These are phyloP conservation scores for Pleoardoris graminearum DNA, from an alignment of 2,329 filamentous ascomycete species.

Conservation along the genomic window DNA sequence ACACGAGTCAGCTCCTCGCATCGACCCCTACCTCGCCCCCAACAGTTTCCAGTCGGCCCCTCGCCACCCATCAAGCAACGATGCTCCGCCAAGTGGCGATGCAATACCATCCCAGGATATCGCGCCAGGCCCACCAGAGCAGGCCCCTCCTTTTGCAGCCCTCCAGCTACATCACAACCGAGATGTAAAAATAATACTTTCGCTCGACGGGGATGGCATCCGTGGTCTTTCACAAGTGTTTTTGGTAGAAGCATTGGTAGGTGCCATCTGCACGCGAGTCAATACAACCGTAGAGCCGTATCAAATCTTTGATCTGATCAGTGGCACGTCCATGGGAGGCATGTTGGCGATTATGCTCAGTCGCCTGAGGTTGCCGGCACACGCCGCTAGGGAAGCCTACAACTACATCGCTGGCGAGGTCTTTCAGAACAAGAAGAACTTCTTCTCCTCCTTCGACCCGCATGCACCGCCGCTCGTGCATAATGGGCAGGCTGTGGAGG, in stretches of 20 bases:
- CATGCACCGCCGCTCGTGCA: conserved; percentile 11
- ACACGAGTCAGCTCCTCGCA: neutral
- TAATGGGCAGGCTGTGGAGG: conserved; percentile 23
- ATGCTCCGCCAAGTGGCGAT: neutral
- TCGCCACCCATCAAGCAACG: neutral
- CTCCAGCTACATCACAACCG: conserved; percentile 21
- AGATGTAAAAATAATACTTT: conserved; percentile 38
- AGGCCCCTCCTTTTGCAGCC: conserved; percentile 6
- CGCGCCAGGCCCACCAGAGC: neutral
- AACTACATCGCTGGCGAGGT: conserved; percentile 29
- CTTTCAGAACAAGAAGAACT: conserved; percentile 31
- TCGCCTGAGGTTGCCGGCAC: conserved; percentile 35
- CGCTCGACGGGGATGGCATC: conserved; percentile 38
- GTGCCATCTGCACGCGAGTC: conserved; percentile 34
- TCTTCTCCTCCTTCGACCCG: conserved; percentile 31
- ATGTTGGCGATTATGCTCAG: conserved; percentile 35
- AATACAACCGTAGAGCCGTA: conserved; percentile 29
- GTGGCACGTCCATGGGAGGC: conserved; percentile 34
- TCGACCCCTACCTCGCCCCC: neutral
- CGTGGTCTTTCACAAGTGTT: conserved; percentile 36
- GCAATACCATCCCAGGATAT: neutral
- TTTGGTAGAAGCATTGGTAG: conserved; percentile 36
- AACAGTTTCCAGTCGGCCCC: no score
- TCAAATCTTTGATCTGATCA: conserved; percentile 39
- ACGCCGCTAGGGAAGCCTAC: conserved; percentile 36